Conservation (phyloP, 78 protist species). For the Dictyostelium firmibasis region DNA sequence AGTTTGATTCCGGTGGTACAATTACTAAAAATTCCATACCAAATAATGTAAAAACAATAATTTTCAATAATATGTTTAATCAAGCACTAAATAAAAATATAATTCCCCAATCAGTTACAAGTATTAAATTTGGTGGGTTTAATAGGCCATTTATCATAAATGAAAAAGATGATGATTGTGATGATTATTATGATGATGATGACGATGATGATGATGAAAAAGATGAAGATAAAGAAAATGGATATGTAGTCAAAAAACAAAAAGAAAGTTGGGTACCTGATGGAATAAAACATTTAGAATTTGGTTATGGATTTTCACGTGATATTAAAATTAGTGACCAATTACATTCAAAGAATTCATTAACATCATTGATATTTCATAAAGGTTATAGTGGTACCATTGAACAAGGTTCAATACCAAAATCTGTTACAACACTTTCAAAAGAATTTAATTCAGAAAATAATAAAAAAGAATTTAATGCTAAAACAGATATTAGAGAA, state of each 20-base stretch:
- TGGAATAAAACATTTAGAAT: background rate
- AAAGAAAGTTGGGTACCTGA: background rate
- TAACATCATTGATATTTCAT: background rate
- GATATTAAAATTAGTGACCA: background rate
- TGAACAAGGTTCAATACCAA: background rate
- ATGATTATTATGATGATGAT: background rate
- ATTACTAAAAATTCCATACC: background rate
- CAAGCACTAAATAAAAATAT: background rate
- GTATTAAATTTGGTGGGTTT: background rate
- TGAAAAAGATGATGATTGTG: background rate
- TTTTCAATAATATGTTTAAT: too few relatives aligned
- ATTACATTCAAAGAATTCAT: background rate
- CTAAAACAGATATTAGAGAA: background rate
- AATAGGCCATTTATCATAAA: background rate
- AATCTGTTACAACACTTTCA: background rate
- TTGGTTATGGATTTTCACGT: background rate
- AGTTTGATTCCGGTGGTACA: background rate
- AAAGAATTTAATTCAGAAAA: background rate
- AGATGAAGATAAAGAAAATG: background rate
- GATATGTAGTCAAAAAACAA: background rate
- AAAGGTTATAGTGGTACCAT: background rate
- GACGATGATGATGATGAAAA: background rate
- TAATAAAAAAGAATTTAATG: background rate
- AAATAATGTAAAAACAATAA: background rate
- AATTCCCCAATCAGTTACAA: background rate